Percentiles rank a stretch among this genome's conserved stretches.
These are phyloP conservation scores for Protomyces pachydermus DNA, from an alignment of 1,139 yeast species.

Conservation along the genomic window DNA sequence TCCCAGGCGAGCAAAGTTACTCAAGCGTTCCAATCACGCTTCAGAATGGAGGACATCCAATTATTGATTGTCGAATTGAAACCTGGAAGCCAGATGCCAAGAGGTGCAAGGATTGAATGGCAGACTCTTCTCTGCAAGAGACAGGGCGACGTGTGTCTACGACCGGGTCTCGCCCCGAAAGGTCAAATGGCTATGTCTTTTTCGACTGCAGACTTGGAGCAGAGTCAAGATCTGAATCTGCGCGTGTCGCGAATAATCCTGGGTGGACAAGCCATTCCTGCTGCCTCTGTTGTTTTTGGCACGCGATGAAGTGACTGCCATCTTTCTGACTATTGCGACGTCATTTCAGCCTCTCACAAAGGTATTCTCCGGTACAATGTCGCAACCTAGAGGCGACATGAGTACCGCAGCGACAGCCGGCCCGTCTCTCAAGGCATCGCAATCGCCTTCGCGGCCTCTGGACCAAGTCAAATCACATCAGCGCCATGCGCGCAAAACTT, in stretches of 20 bases:
- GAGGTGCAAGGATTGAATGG: conserved; percentile 23
- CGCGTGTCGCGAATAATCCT: background rate
- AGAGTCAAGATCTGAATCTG: background rate
- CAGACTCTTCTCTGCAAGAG: background rate
- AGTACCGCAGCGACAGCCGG: no score
- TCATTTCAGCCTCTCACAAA: no score
- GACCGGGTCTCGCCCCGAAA: background rate
- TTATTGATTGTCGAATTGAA: conserved; percentile 1
- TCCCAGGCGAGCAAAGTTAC: background rate
- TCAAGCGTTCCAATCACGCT: background rate
- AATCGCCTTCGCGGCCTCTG: background rate
- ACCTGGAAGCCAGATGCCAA: conserved; percentile 16
- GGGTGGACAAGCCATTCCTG: background rate
- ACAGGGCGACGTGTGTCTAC: background rate
- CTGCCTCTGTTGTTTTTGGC: background rate
- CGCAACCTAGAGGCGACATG: no score
- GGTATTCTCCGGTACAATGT: no score
- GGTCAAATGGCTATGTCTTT: background rate
- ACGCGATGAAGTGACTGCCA: background rate
- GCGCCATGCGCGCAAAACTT: conserved; percentile 10
- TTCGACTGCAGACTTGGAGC: background rate
- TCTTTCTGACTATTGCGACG: background rate
- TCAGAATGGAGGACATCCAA: background rate
- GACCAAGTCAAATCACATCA: background rate
- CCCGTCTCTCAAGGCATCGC: no score